Evolutionary conservation across 2,329 filamentous ascomycete species (phyloP), one percentile per base, ranked within the genome.

Genomic region (Diaporthe sp.): DNA sequence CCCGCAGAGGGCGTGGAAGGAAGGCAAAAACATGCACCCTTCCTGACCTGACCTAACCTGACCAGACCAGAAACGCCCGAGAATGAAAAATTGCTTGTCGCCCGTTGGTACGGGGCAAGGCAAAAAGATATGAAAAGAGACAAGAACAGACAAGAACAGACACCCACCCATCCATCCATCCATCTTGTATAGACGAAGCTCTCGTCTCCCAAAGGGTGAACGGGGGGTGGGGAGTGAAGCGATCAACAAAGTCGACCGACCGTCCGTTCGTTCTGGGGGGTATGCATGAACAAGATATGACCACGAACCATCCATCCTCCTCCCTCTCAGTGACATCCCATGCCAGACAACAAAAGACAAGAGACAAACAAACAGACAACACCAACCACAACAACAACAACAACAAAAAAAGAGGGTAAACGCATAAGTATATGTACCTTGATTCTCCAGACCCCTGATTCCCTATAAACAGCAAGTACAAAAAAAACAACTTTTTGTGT

Each of bases 351-450:
- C 10, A 1, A 19, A 17, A 35, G 4, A 65, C 0, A 15, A 6
- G 17, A 44, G 32, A n/a, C 22, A 35, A 66, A 55, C 6, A 10
- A 17, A 32, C n/a, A n/a, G n/a, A n/a, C n/a, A n/a, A n/a, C 15
- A 42, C 37, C 58, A 44, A 30, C 37, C 19, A 42, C 6, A 25
- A 44, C 10, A 32, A n/a, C n/a, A n/a, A n/a, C n/a, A n/a, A n/a
- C n/a, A n/a, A n/a, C n/a, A n/a, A n/a, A 56, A 25, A 53, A 37
- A 35, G 17, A 44, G 27, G 19, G n/a, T 56, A 17, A 42, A 68
- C 32, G 50, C 50, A 55, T 56, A 63, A 50, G 32, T 72, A 66
- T 65, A 65, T 66, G 30, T 66, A 72, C 70, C 59, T 61, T 63
- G 27, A 27, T 37, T 56, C 35, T 68, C 70, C 59, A 22, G 42